Conservation (phyloP, 768 basidiomycete genomes). For the Phlebiopsis flavidoalba region DNA sequence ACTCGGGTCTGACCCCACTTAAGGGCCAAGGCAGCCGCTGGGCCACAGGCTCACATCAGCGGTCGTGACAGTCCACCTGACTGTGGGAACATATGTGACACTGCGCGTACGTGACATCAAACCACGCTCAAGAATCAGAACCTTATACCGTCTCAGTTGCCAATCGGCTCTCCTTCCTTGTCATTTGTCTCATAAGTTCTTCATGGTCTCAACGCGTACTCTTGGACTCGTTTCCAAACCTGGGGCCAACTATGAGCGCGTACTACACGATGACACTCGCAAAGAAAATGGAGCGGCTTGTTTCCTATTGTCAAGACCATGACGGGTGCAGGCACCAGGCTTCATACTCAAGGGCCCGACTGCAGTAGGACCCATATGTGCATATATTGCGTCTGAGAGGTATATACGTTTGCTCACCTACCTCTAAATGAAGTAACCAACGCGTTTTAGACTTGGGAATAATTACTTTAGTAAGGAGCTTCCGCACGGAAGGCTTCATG, state of each 20-base stretch:
- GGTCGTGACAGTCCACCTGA: neutral
- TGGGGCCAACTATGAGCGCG: neutral
- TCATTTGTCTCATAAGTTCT: neutral
- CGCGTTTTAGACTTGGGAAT: slow-evolving; percentile 22
- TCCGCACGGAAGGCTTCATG: slow-evolving; percentile 29
- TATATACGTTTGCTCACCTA: slow-evolving; percentile 15
- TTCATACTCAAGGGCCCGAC: slow-evolving; percentile 32
- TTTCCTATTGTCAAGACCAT: slow-evolving; percentile 34
- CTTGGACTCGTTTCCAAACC: neutral
- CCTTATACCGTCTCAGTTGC: no score
- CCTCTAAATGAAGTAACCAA: no score
- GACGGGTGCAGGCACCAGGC: slow-evolving; percentile 48
- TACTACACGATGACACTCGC: slow-evolving; percentile 25
- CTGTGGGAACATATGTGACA: neutral
- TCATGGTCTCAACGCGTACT: neutral
- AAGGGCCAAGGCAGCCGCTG: no score
- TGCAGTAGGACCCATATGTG: slow-evolving; percentile 46
- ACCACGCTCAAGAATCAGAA: neutral
- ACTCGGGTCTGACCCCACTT: neutral
- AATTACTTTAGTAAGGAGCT: slow-evolving; percentile 23
- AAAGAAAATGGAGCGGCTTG: slow-evolving; percentile 27
- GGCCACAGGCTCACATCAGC: no score
- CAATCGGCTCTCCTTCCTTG: neutral
- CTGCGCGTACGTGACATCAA: neutral
- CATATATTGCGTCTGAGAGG: slow-evolving; percentile 45